Evolutionary conservation across 1,284 basidiomycete species (phyloP), one percentile per base, ranked within the genome.

Genomic region (Ustilago curta): DNA sequence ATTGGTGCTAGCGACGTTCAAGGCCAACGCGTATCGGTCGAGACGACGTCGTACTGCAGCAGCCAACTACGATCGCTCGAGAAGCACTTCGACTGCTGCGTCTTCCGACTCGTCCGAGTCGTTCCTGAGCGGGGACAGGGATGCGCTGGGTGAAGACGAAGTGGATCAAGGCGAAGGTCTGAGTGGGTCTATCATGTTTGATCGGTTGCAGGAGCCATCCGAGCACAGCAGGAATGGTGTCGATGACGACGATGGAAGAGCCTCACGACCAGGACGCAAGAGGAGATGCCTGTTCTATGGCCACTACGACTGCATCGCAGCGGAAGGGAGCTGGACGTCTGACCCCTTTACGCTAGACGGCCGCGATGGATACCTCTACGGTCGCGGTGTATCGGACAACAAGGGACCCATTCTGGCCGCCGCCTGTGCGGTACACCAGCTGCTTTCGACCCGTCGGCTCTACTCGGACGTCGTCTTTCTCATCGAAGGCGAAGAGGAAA

Each of bases 401-500:
- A 95, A 98, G 83, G 96, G 96, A 0, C 96, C 97, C 0, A 92
- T 97, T 49, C 88, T 98, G 64, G 95, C 95, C 1, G 89, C 92
- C 8, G 96, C 95, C 0, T 94, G 91, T 78, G 96, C 96, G 0
- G 94, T 91, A 1, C 91, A 93, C 0, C 90, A 92, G 40, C 85
- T 99, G 43, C 88, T 94, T 3, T 88, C 90, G 42, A 87, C 88
- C 14, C 88, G 93, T 1, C 88, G 90, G 29, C 89, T 99, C 1
- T 91, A 90, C 32, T 89, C 94, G 1, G 96, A 99, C 80, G 85
- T 99, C 0, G 91, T 97, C 3, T 91, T 98, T 85, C 86, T 98
- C 52, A 90, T 98, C 37, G 96, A 99, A 86, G 96, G 96, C 0
- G 95, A 98, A 84, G 97, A 97, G 83, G 97, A 99, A 85, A 91